Conservation (phyloP, 129 eudicot species). For the Logfia minima region DNA sequence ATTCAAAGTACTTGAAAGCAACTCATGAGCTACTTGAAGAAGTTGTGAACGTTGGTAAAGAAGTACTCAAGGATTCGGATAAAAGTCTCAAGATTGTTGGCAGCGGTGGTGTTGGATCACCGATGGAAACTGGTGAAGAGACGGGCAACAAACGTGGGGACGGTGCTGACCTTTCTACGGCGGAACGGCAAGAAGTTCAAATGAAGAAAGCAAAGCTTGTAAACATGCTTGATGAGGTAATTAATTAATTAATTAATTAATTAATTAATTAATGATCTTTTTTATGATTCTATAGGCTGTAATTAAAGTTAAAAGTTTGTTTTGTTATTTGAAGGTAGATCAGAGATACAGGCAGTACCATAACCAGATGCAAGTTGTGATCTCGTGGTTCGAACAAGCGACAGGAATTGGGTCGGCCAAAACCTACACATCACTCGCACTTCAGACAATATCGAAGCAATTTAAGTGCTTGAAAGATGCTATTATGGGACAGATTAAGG, state of each 20-base stretch:
- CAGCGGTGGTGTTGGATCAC: slow-evolving; percentile 34
- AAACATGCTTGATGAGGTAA: slow-evolving; percentile 87
- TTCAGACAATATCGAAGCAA: slow-evolving; percentile 88
- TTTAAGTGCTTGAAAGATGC: slow-evolving; percentile 83
- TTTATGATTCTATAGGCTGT: no score
- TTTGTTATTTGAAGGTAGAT: slow-evolving; percentile 61
- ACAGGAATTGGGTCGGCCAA: slow-evolving; percentile 82
- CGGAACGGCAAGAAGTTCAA: slow-evolving; percentile 75
- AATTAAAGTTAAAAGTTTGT: neutral
- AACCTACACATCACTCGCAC: slow-evolving; percentile 86
- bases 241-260: neutral
- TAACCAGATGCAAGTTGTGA: slow-evolving; percentile 77
- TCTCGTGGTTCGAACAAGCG: slow-evolving; percentile 80
- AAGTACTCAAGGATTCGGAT: slow-evolving; percentile 33
- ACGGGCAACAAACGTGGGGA: slow-evolving; percentile 34
- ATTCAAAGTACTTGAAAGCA: slow-evolving; percentile 81
- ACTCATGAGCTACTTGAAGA: slow-evolving; percentile 88
- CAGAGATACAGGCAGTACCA: slow-evolving; percentile 89
- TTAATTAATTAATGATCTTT: no score
- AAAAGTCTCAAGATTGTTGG: slow-evolving; percentile 25
- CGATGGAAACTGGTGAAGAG: slow-evolving; percentile 43
- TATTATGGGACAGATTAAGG: slow-evolving; percentile 62
- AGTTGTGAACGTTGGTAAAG: slow-evolving; percentile 73
- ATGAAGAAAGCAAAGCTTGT: slow-evolving; percentile 82
- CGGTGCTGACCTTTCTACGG: slow-evolving; percentile 49